phyloP scores from a whole-genome alignment of 208 protist genomes.

The Porcisia hertigi region DNA sequence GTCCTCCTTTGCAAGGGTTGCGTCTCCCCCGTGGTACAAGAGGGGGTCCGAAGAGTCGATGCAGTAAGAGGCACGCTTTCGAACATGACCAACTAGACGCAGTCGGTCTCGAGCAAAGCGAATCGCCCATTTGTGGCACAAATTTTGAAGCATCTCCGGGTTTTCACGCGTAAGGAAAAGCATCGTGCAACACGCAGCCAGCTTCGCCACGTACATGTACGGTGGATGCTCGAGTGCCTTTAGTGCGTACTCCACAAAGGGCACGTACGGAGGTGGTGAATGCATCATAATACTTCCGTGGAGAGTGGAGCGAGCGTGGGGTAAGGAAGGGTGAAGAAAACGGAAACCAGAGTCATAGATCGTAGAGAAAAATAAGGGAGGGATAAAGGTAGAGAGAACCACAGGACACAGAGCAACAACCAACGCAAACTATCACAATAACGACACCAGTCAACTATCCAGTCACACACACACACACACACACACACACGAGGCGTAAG shows the following conservation, averaged over 20 bases:
- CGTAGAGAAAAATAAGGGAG: neutral
- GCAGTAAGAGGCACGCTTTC: conserved; percentile 34
- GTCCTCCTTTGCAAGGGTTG: conserved; percentile 12
- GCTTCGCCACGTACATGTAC: conserved; percentile 83
- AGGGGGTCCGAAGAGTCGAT: conserved; percentile 10
- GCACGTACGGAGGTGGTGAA: conserved; percentile 52
- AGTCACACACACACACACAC: conserved; percentile 1
- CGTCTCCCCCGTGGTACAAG: neutral
- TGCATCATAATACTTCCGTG: conserved; percentile 26
- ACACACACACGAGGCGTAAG: neutral
- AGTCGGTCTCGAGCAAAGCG: conserved; percentile 66
- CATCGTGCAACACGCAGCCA: conserved; percentile 78
- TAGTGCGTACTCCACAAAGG: conserved; percentile 85
- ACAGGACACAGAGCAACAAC: neutral
- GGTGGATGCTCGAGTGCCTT: conserved; percentile 77
- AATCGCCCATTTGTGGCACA: conserved; percentile 79
- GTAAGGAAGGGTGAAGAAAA: too few relatives aligned
- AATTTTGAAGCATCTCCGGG: conserved; percentile 51
- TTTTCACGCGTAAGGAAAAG: conserved; percentile 82
- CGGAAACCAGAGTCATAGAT: neutral
- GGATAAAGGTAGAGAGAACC: neutral
- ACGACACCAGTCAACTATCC: neutral
- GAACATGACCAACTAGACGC: conserved; percentile 51
- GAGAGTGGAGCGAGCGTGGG: neutral
- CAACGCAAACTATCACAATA: neutral